Base-by-base conservation (phyloP, 2,329 filamentous ascomycete species). In the Teratosphaeria gauchensis region DNA sequence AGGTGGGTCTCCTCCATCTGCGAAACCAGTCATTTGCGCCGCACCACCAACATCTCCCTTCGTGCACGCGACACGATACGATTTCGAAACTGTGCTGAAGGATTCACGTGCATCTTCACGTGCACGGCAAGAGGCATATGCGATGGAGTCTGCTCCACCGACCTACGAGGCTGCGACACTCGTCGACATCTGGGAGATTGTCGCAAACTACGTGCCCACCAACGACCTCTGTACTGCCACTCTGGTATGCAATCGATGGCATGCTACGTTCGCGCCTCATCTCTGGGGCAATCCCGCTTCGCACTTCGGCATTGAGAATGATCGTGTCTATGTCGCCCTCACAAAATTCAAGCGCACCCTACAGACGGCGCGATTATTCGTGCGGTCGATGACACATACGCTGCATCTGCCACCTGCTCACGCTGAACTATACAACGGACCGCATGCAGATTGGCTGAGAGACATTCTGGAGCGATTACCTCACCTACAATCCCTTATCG, bases 231-330 rank as follows among this genome's bases (percentile, higher is more conserved):
- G 80, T 62, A 76, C 81, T 28, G 78, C 77, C 7, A 78, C 79
- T 4, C 70, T 84, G 31, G 82, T 85, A 8, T 83, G 78, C 64
- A 78, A 73, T 57, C 73, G 75, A 74, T 85, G 83, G 82, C 80
- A 85, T 65, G 65, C 72, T 31, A 78, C 80, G n/a, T 84, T 85
- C 63, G 76, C 79, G 56, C 81, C 81, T 2, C 78, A 81, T 62
- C 75, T 86, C 1, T 86, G 83, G 83, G 83, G 83, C 16, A 80
- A 82, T 65, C 83, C 83, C 21, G 82, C 83, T 0, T 84, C 82
- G 8, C 82, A 85, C 68, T 85, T 85, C 66, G 81, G 80, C 32
- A 76, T 76, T 2, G 77, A 84, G 56, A 82, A 84, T 65, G 83
- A 85, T 66, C 79, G 78, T 8, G 81, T 85, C 32, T 84, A 84